Conservation (phyloP, 495 filamentous ascomycete species). For the Acidiella bohemica region DNA sequence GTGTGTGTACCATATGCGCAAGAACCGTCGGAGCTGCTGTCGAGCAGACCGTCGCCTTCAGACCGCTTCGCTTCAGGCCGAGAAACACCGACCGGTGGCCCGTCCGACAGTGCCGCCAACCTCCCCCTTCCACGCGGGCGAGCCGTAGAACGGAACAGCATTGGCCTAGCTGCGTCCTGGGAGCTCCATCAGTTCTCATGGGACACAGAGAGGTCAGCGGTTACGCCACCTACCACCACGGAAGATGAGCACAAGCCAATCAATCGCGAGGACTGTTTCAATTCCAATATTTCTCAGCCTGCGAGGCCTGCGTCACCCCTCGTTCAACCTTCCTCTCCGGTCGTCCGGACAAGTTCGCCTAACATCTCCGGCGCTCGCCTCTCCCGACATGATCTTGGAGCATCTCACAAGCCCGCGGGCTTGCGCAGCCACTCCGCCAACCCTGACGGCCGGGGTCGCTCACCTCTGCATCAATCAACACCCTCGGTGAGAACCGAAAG, state of each 20-base stretch:
- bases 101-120: constrained; percentile 72
- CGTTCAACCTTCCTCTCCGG: constrained; percentile 23
- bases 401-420: constrained; percentile 1
- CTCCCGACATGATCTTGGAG: background rate
- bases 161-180: constrained; percentile 47
- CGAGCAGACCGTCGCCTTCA: background rate
- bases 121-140: constrained; percentile 74
- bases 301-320: too few species aligned
- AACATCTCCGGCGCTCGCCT: background rate
- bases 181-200: constrained; percentile 40
- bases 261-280: too few species aligned
- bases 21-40: constrained; percentile 43
- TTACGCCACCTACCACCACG: too few species aligned
- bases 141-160: constrained; percentile 54
- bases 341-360: too few species aligned
- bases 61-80: background rate
- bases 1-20: constrained; percentile 36
- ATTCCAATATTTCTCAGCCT: too few species aligned
- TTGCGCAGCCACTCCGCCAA: constrained; percentile 12
- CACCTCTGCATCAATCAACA: constrained; percentile 16
- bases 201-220: constrained; percentile 31
- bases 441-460: background rate
- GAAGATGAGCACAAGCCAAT: too few species aligned
- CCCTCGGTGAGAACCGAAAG: constrained; percentile 41
- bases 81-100: constrained; percentile 30